These are phyloP conservation scores for Pontederia crassipes DNA, from an alignment of 176 grass and related monocot species.

Conservation along the genomic window DNA sequence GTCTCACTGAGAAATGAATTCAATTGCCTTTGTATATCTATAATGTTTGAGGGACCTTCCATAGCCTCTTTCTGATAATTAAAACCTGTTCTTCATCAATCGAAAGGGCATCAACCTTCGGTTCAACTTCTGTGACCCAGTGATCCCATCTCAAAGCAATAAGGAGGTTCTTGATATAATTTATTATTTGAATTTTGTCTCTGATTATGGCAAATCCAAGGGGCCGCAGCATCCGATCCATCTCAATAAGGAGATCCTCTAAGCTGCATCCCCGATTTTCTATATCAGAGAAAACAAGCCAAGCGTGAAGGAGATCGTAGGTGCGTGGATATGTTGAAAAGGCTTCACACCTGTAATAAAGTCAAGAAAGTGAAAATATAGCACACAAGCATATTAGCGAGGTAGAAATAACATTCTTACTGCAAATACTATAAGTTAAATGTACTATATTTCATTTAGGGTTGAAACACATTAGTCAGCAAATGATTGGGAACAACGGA, in stretches of 20 bases:
- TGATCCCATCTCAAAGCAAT: slow-evolving; percentile 48
- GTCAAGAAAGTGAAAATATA: not conserved
- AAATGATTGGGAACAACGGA: too few species aligned
- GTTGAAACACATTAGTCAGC: too few species aligned
- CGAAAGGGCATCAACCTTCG: slow-evolving; percentile 40
- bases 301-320: slow-evolving; percentile 61
- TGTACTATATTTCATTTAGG: too few species aligned
- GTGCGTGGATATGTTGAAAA: slow-evolving; percentile 70
- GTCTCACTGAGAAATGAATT: too few species aligned
- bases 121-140: slow-evolving; percentile 49
- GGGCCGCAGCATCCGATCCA: slow-evolving; percentile 63
- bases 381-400: not conserved
- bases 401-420: not conserved
- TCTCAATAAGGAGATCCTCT: slow-evolving; percentile 74
- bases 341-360: slow-evolving; percentile 59
- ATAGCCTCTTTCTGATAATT: slow-evolving; percentile 62
- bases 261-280: slow-evolving; percentile 51
- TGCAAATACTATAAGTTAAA: too few species aligned
- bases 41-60: slow-evolving; percentile 8
- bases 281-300: slow-evolving; percentile 46
- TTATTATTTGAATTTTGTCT: slow-evolving; percentile 34
- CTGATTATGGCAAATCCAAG: slow-evolving; percentile 53
- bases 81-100: slow-evolving; percentile 40
- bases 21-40: too few species aligned
- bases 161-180: slow-evolving; percentile 51